These are phyloP conservation scores for Pythium sp. DNA, from an alignment of 352 stramenopile species.

Conservation along the genomic window DNA sequence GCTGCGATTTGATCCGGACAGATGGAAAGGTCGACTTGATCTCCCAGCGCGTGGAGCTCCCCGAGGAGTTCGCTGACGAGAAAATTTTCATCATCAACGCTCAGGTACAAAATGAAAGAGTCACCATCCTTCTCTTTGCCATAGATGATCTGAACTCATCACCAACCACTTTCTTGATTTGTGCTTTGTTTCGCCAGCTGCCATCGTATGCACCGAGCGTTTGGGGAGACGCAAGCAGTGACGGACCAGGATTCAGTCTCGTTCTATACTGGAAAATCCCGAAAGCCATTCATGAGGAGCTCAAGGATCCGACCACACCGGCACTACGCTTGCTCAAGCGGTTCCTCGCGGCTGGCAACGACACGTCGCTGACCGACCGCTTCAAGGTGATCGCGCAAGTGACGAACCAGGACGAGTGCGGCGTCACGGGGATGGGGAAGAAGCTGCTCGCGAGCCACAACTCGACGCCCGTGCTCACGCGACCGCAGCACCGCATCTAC, in stretches of 20 bases:
- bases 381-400: slow-evolving; percentile 88
- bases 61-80: slow-evolving; percentile 45
- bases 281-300: slow-evolving; percentile 48
- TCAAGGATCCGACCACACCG: slow-evolving; percentile 56
- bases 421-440: slow-evolving; percentile 69
- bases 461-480: slow-evolving; percentile 76
- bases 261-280: slow-evolving; percentile 84
- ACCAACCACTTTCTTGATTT: background rate
- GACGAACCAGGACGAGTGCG: slow-evolving; percentile 82
- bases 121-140: background rate
- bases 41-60: slow-evolving; percentile 65
- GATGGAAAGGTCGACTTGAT: slow-evolving; percentile 74
- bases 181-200: slow-evolving; percentile 29
- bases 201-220: slow-evolving; percentile 75
- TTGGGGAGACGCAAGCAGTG: slow-evolving; percentile 58
- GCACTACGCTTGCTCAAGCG: slow-evolving; percentile 62
- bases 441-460: slow-evolving; percentile 82
- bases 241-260: slow-evolving; percentile 73
- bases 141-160: background rate
- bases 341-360: slow-evolving; percentile 64
- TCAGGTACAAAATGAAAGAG: slow-evolving; percentile 39
- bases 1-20: slow-evolving; percentile 67
- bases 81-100: slow-evolving; percentile 82
- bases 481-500: slow-evolving; percentile 83
- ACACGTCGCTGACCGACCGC: slow-evolving; percentile 69